Evolutionary conservation across 306 rosid species (phyloP), one percentile per base, ranked within the genome.

Genomic region (Vicia villosa): DNA sequence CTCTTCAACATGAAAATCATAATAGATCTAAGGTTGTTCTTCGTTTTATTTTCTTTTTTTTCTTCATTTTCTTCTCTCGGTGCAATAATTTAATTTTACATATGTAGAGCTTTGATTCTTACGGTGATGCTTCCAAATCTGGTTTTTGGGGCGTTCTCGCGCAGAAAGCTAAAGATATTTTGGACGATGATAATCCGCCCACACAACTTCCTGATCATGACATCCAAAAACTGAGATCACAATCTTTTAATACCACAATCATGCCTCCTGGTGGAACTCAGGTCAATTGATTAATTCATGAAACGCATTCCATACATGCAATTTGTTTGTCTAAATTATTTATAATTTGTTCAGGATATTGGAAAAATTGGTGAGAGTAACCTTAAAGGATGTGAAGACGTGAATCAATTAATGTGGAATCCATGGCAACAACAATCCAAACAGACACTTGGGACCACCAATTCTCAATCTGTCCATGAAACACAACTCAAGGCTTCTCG

Each of bases 71-170:
- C 3, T 32, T 8, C 1, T 6, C n/a, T n/a, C n/a, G n/a, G n/a
- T n/a, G n/a, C 55, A 66, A 34, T 8, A 7, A 7, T 6, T 34
- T 34, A 7, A 1, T 7, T 34, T 1, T 32, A 32, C 8, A 2
- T 10, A 66, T 80, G 71, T 84, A 92, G 96, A 83, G 89, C 66
- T 83, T 74, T 63, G 84, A 78, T 12, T 70, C 85, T 19, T 76
- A 75, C 8, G 87, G 72, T 3, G 89, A 85, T 46, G 49, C 52
- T 17, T 50, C 90, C 16, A 88, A 85, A 64, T 78, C 90, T 0
- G 97, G 98, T 51, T 87, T 90, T 20, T 93, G 97, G 98, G 96
- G 97, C 2, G 90, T 88, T 11, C 76, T 93, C n/a, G 96, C 94
- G 5, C 84, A 86, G 22, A 90, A 90, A 74, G 97, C 96, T 8